Evolutionary conservation across 2,329 filamentous ascomycete genomes (phyloP).

Genomic region (Colletotrichum eremochloae): DNA sequence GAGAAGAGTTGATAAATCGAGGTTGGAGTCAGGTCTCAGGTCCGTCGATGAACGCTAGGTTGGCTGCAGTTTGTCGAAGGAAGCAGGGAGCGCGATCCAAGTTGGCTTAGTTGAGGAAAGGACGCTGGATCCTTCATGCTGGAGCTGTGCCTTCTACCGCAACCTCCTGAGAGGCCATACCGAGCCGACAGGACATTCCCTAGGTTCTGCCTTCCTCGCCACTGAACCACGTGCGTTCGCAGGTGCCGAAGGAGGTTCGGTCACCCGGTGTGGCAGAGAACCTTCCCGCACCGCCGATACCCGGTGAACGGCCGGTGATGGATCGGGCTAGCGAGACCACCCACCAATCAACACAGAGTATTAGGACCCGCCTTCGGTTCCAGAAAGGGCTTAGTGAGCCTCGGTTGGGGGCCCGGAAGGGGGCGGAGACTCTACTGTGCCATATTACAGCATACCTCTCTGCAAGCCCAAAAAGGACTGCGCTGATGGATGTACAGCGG

Average conservation of each 20-base stretch:
- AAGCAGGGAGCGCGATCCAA: neutral
- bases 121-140: neutral
- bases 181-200: neutral
- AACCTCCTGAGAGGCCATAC: neutral
- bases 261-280: slow-evolving; percentile 28
- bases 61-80: neutral
- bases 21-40: neutral
- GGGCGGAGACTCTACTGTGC: slow-evolving; percentile 8
- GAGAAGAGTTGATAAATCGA: neutral
- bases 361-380: slow-evolving; percentile 18
- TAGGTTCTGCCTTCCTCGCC: neutral
- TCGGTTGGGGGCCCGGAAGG: slow-evolving; percentile 9
- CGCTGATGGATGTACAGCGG: slow-evolving; percentile 9
- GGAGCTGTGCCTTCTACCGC: neutral
- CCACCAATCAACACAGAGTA: neutral
- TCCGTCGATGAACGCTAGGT: neutral
- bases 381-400: slow-evolving; percentile 31
- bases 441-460: slow-evolving; percentile 17
- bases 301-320: slow-evolving; percentile 34
- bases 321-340: slow-evolving; percentile 27
- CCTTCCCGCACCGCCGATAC: slow-evolving; percentile 9
- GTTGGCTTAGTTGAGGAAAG: neutral
- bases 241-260: slow-evolving; percentile 30
- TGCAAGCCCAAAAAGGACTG: slow-evolving; percentile 24
- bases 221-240: neutral